Percentiles rank a stretch among this genome's conserved stretches.
These are phyloP conservation scores for Platanthera zijinensis DNA, from an alignment of 106 monocot species.

Conservation along the genomic window DNA sequence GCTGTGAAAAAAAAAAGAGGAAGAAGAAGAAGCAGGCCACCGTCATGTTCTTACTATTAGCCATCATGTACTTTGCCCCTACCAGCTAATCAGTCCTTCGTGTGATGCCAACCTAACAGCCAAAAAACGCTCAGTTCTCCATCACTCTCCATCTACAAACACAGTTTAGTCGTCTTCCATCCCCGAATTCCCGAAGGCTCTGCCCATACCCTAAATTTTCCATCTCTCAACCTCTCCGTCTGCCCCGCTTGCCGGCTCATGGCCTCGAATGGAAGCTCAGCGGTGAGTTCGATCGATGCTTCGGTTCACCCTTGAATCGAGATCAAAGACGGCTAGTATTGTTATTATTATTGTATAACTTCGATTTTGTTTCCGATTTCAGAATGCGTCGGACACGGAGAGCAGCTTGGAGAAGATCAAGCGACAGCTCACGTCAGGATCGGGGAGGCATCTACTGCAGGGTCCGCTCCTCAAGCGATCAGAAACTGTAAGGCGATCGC, in stretches of 20 bases:
- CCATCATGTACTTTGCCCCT: too few relatives aligned
- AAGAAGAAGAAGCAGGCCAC: too few relatives aligned
- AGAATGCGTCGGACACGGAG: constrained; percentile 52
- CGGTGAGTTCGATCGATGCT: constrained; percentile 16
- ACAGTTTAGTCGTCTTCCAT: too few relatives aligned
- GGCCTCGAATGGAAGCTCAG: constrained; percentile 39
- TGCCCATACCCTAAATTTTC: not conserved
- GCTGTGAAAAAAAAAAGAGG: too few relatives aligned
- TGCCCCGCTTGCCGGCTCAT: constrained; percentile 8
- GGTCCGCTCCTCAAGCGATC: constrained; percentile 95
- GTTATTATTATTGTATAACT: not conserved
- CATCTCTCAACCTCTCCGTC: not conserved
- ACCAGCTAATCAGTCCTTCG: too few relatives aligned
- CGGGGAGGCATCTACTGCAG: constrained; percentile 76
- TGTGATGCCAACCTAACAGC: too few relatives aligned
- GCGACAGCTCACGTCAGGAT: constrained; percentile 73
- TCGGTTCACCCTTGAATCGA: not conserved
- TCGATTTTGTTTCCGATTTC: constrained; percentile 12
- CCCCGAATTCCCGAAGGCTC: not conserved
- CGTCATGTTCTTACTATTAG: too few relatives aligned
- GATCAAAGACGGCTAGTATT: not conserved
- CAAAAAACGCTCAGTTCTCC: not conserved
- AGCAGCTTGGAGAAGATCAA: constrained; percentile 98
- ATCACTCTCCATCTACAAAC: not conserved
- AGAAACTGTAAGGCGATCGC: constrained; percentile 49